Base-by-base conservation (phyloP, 306 rosid species). In the Corylus americana region DNA sequence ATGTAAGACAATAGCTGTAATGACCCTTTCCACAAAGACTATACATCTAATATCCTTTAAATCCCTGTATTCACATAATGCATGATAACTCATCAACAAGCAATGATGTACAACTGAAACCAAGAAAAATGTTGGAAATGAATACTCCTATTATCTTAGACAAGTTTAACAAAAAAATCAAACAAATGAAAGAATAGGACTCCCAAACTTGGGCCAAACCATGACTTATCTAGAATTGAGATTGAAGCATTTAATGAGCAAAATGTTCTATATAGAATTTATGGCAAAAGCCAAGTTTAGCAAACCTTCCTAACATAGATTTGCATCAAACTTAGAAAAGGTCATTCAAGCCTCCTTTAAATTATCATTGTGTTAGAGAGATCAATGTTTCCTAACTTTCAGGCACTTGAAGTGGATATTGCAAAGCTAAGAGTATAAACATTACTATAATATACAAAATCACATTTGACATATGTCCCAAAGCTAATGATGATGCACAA, bases 1-100 rank as follows among this genome's bases (percentile, higher is more conserved):
- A 31, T 84, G 83, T 22, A 94, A 82, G 50, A 86, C 95, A 77
- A 92, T 47, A 27, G 97, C 95, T 62, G 98, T 77, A 71, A 94
- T 72, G 49, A 92, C 83, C 88, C 98, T 90, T 82, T 92, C 86
- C 39, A 94, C 97, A 80, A 94, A 94, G 70, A 94, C 83, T 77
- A 94, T 88, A 82, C 97, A 94, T 75, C 98, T 90, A 59, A 94
- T 82, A n/a, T 88, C 89, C 63, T 85, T 80, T 22, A 88, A 70
- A 45, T 13, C 80, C 91, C 95, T 91, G 85, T 6, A 71, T 61
- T 42, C 54, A 48, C 77, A 67, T 27, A 20, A 73, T 71, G 12
- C n/a, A 61, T 47, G 70, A 18, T 18, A 70, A 81, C 47, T 78
- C 58, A 74, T 79, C 73, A 77, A 61, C 45, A 42, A 42, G 45